Conservation (phyloP, 257 asterid genomes). For the Petunia secreta region DNA sequence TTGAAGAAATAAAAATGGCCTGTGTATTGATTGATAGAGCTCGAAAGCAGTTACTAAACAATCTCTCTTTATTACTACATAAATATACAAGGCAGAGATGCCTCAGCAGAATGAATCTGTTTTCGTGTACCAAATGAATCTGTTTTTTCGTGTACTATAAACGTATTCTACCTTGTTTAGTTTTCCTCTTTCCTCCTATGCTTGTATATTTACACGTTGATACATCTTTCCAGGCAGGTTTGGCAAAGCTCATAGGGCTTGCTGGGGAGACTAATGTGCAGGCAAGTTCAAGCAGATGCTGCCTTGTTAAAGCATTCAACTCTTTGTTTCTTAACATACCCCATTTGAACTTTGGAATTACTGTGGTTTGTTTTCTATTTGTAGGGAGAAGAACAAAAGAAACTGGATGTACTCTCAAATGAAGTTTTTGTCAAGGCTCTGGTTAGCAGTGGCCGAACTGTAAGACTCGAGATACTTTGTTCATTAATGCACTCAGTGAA, state of each 20-base stretch:
- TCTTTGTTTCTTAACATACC: not conserved
- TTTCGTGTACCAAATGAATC: constrained; percentile 1
- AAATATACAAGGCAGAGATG: constrained; percentile 3
- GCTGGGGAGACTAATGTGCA: constrained; percentile 98
- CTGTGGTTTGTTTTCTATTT: not conserved
- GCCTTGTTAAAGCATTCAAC: not conserved
- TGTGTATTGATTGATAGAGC: constrained; percentile 11
- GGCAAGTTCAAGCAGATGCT: constrained; percentile 47
- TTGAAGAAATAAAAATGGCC: not conserved
- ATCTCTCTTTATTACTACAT: not conserved
- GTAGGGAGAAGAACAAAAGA: constrained; percentile 95
- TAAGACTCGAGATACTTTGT: constrained; percentile 39
- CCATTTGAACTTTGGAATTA: not conserved
- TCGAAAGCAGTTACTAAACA: not conserved
- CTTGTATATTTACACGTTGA: not conserved
- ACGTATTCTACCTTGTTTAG: not conserved
- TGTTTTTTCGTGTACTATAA: not conserved
- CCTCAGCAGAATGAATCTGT: not conserved
- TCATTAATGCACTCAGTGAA: not conserved
- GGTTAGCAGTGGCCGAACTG: constrained; percentile 96
- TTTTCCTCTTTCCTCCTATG: not conserved
- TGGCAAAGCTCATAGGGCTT: constrained; percentile 95
- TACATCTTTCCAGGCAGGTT: constrained; percentile 72
- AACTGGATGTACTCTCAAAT: constrained; percentile 90
- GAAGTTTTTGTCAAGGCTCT: constrained; percentile 91